A percentile compares a stretch with the other conserved stretches of the same genome.
Conservation (phyloP, 163 green algal species). For the Scenedesmus sp. region DNA sequence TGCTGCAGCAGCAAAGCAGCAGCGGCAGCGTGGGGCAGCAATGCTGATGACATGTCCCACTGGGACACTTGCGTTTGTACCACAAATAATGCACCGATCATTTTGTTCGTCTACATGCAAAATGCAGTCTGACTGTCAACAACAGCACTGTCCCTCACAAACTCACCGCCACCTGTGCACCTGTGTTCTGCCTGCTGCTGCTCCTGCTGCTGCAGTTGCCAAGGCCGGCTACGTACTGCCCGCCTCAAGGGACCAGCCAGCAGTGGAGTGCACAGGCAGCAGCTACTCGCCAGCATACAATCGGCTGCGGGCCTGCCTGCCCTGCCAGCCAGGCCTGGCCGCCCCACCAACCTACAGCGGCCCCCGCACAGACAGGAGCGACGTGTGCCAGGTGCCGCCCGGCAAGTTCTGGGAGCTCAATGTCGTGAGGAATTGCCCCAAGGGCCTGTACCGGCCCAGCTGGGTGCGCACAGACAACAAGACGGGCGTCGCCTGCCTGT, state of each 20-base stretch:
- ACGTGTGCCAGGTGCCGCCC: constrained; percentile 15
- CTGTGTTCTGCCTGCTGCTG: neutral
- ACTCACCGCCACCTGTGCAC: no score
- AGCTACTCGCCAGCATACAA: constrained; percentile 7
- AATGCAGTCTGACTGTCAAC: no score
- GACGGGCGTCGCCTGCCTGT: neutral
- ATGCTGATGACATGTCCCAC: no score
- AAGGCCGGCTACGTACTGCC: neutral
- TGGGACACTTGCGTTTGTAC: no score
- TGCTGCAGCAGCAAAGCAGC: no score
- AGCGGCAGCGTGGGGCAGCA: no score
- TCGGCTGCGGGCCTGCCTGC: neutral
- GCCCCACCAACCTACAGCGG: neutral
- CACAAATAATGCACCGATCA: no score
- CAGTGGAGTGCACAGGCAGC: neutral
- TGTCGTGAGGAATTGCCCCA: constrained; percentile 1
- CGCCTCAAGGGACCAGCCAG: neutral
- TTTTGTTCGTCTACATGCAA: no score
- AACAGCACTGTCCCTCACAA: no score
- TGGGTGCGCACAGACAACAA: neutral
- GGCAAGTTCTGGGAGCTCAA: constrained; percentile 25
- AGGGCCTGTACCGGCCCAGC: constrained; percentile 1
- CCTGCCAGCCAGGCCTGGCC: constrained; percentile 24
- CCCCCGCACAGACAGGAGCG: neutral
- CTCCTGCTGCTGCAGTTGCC: constrained; percentile 9